A percentile compares a stretch with the other conserved stretches of the same genome.
Evolutionary conservation across 257 asterid species (phyloP).

Genomic region (Penstemon eatonii): DNA sequence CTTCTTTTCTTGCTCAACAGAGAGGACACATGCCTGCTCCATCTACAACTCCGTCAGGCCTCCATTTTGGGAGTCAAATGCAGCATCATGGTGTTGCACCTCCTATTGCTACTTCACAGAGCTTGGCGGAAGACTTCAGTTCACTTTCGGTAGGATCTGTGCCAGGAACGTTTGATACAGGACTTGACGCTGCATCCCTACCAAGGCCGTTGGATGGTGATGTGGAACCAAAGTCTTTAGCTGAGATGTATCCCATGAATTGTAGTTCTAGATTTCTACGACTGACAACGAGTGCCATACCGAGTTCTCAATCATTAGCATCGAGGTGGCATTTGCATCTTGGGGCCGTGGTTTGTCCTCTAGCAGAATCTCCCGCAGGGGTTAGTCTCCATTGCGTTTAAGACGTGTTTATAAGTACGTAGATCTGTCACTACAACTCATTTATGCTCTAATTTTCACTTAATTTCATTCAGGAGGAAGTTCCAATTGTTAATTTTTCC

Average conservation of each 20-base stretch:
- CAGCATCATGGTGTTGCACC: slow-evolving; percentile 56
- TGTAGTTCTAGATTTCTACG: slow-evolving; percentile 69
- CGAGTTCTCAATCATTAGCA: slow-evolving; percentile 70
- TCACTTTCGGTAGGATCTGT: slow-evolving; percentile 73
- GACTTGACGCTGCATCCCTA: slow-evolving; percentile 65
- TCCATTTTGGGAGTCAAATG: slow-evolving; percentile 48
- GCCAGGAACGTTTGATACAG: slow-evolving; percentile 87
- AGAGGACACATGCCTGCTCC: slow-evolving; percentile 65
- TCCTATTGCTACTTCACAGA: slow-evolving; percentile 47
- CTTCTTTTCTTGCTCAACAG: slow-evolving; percentile 49
- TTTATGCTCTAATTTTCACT: slow-evolving; percentile 20
- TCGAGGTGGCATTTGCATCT: slow-evolving; percentile 91
- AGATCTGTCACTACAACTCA: neutral
- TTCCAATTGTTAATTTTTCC: slow-evolving; percentile 69
- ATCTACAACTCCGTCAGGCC: slow-evolving; percentile 40
- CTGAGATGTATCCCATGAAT: slow-evolving; percentile 75
- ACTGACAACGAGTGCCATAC: slow-evolving; percentile 72
- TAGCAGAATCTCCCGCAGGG: slow-evolving; percentile 81
- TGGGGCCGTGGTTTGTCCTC: slow-evolving; percentile 93
- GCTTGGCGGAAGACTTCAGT: slow-evolving; percentile 74
- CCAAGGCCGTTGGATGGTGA: slow-evolving; percentile 96
- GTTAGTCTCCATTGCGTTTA: slow-evolving; percentile 43
- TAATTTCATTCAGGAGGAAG: slow-evolving; percentile 69
- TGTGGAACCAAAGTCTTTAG: slow-evolving; percentile 51
- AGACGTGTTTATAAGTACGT: neutral